Base-by-base conservation (phyloP, 192 early-diverging fungal genomes). In the Mortierella claussenii region DNA sequence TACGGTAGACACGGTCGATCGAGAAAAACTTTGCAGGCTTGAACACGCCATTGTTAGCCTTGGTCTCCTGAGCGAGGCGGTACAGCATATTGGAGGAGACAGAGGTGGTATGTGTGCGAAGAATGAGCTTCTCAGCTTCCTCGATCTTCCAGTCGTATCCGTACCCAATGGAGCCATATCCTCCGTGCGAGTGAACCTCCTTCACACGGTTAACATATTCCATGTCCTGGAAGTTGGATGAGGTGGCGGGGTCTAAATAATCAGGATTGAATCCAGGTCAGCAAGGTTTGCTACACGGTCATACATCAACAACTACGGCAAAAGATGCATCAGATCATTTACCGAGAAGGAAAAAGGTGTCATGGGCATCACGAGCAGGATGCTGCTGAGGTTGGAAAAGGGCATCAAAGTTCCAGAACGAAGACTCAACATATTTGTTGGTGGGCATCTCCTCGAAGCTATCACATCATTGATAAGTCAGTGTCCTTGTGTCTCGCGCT, bases 361-460 rank as follows among this genome's bases (percentile, higher is more conserved):
- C 93, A 70, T 94, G 93, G 43, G 91, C 85, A 74, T 94, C 91
- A 67, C 93, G 88, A 11, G 92, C 96, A 53, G 96, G 90, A 67
- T 99, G 98, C 83, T 98, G 95, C 87, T 99, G 97, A 28, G 98
- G 97, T 75, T 98, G 96, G 89, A 97, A 99, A 60, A 99, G 90
- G 27, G 96, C 93, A 80, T 99, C 98, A 81, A 99, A 99, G 86
- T 99, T 99, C 98, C 98, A 99, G 91, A 99, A 99, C 64, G 95
- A 94, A 55, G 91, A 92, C 73, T 98, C 98, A 47, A 94, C 95
- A 86, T 93, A 99, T 69, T 91, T 87, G 89, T 95, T 96, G 53
- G 97, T 97, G 23, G 96, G 96, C 98, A 99, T 99, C 85, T 99
- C 98, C 64, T 91, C 87, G 85, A 99, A 99, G 7, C 80, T 82